Percentiles rank a stretch among this genome's conserved stretches.
These are phyloP conservation scores for Lobulomyces angularis DNA, from an alignment of 192 early-diverging fungal species.

Conservation along the genomic window DNA sequence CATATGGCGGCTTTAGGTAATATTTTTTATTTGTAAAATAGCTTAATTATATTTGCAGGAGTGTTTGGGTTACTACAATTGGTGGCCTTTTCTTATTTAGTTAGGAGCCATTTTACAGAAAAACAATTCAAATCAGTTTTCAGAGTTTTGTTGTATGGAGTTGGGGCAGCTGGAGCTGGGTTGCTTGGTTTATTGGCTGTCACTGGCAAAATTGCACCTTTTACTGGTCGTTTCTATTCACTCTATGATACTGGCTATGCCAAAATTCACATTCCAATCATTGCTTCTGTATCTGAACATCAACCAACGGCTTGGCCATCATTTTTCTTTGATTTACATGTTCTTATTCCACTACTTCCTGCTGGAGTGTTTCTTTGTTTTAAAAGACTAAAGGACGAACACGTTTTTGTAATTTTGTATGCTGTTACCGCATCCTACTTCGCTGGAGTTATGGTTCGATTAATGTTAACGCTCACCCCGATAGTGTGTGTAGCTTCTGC, in stretches of 20 bases:
- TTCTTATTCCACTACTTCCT: slow-evolving; percentile 93
- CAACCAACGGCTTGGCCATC: slow-evolving; percentile 99
- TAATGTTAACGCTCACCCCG: slow-evolving; percentile 96
- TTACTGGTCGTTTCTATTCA: slow-evolving; percentile 98
- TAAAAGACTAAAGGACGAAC: slow-evolving; percentile 73
- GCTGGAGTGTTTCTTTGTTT: slow-evolving; percentile 97
- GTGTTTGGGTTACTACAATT: slow-evolving; percentile 95
- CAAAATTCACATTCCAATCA: slow-evolving; percentile 98
- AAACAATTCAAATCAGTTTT: slow-evolving; percentile 79
- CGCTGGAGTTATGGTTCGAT: slow-evolving; percentile 98
- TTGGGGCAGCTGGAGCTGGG: slow-evolving; percentile 42
- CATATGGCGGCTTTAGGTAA: slow-evolving; percentile 97
- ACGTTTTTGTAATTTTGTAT: slow-evolving; percentile 96
- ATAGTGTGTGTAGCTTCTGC: slow-evolving; percentile 91
- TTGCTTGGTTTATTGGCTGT: slow-evolving; percentile 64
- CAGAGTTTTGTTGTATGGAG: slow-evolving; percentile 42
- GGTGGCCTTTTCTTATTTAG: slow-evolving; percentile 77
- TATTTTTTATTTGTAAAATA: slow-evolving; percentile 12
- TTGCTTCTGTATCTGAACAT: slow-evolving; percentile 99
- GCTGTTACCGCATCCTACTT: slow-evolving; percentile 98
- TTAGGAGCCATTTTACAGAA: slow-evolving; percentile 63
- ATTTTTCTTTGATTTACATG: slow-evolving; percentile 97
- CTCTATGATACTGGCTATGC: slow-evolving; percentile 99
- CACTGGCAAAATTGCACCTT: slow-evolving; percentile 86
- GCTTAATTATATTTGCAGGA: slow-evolving; percentile 24